These are phyloP conservation scores for Phlyctochytrium bullatum DNA, from an alignment of 192 early-diverging fungal species.

Conservation along the genomic window DNA sequence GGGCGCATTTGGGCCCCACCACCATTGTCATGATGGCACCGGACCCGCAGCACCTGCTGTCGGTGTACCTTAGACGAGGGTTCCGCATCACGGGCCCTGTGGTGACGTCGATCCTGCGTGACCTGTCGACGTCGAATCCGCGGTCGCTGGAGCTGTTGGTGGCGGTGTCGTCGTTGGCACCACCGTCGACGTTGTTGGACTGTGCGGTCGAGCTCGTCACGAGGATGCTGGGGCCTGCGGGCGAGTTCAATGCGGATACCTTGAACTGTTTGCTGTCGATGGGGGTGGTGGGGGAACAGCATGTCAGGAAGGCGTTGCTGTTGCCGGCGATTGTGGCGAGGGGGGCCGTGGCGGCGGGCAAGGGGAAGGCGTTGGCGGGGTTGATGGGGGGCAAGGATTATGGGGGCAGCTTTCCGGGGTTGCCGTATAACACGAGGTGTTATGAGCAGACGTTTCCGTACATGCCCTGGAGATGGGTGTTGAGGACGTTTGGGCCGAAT, in stretches of 20 bases:
- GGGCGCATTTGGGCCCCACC: not conserved
- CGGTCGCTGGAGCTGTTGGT: not conserved
- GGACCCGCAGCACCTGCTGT: not conserved
- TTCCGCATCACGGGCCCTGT: slow-evolving; percentile 10
- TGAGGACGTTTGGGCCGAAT: slow-evolving; percentile 5
- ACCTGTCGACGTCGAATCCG: not conserved
- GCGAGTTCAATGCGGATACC: not conserved
- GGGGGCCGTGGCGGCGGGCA: not conserved
- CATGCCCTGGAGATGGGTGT: slow-evolving; percentile 14
- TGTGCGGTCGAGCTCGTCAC: slow-evolving; percentile 6
- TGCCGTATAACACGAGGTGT: slow-evolving; percentile 24
- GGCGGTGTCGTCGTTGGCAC: not conserved
- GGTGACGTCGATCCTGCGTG: slow-evolving; percentile 5
- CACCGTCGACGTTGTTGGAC: not conserved
- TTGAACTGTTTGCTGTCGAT: slow-evolving; percentile 5
- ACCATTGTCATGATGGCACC: not conserved
- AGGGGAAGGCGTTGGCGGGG: not conserved
- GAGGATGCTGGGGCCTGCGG: slow-evolving; percentile 17
- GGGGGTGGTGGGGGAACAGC: not conserved
- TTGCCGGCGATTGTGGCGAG: not conserved
- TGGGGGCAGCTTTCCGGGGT: not conserved
- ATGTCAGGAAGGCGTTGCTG: slow-evolving; percentile 11
- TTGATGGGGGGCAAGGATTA: not conserved
- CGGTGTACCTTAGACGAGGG: slow-evolving; percentile 11
- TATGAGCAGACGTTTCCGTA: slow-evolving; percentile 20